Conservation (phyloP, 2,329 filamentous ascomycete species). For the Alternaria triticimaculans region DNA sequence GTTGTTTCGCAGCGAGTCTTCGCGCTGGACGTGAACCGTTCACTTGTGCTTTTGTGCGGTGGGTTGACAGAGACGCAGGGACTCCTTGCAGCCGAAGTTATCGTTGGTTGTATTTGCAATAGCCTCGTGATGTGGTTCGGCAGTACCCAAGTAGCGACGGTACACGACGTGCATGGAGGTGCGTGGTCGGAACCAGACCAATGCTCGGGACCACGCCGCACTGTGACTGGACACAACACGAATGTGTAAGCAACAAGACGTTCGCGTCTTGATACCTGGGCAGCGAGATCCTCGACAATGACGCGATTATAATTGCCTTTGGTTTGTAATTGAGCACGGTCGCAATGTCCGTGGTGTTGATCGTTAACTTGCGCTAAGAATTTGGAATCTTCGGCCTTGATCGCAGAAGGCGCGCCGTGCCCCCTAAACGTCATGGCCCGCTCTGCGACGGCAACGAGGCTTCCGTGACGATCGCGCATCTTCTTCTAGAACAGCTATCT, state of each 20-base stretch:
- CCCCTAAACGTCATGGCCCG: conserved; percentile 10
- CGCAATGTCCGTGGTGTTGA: background rate
- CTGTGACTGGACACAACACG: conserved; percentile 26
- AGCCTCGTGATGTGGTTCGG: background rate
- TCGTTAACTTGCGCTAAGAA: background rate
- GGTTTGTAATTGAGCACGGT: background rate
- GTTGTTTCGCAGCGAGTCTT: background rate
- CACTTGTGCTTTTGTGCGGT: background rate
- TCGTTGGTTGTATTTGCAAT: conserved; percentile 5
- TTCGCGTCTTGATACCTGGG: background rate
- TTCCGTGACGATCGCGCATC: background rate
- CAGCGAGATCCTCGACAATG: background rate
- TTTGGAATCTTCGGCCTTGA: conserved; percentile 3
- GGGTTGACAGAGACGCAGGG: background rate
- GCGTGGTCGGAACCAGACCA: conserved; percentile 5
- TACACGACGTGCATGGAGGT: conserved; percentile 3
- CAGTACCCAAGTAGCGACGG: background rate
- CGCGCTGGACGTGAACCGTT: background rate
- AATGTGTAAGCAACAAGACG: conserved; percentile 10
- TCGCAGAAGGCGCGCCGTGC: background rate
- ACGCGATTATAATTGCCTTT: background rate
- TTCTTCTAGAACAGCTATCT: background rate
- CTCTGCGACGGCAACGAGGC: background rate
- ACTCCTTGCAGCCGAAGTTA: conserved; percentile 13
- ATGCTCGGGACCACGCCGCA: conserved; percentile 22